Evolutionary conservation across 2,329 filamentous ascomycete genomes (phyloP).

Genomic region (Penicillium sp.): DNA sequence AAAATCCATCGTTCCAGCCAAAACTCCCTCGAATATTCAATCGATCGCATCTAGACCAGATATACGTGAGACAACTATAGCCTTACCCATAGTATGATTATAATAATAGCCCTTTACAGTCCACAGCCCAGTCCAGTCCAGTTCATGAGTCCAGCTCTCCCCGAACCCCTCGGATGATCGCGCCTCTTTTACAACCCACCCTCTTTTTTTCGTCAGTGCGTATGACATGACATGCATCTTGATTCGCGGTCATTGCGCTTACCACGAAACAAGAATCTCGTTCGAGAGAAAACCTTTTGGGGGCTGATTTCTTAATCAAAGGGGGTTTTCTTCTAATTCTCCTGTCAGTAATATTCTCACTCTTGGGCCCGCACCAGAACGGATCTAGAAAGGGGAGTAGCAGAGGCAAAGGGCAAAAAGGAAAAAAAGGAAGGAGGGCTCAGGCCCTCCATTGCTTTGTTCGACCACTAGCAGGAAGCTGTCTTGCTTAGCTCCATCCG

Average conservation of each 20-base stretch:
- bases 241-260: constrained; percentile 23
- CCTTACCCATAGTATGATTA: background rate
- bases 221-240: constrained; percentile 23
- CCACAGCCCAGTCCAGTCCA: too few species aligned
- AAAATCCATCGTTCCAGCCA: background rate
- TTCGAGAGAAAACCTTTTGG: background rate
- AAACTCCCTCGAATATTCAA: background rate
- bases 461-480: constrained; percentile 7
- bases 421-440: constrained; percentile 3
- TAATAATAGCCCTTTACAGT: background rate
- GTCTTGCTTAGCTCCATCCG: background rate
- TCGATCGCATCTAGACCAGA: constrained; percentile 4
- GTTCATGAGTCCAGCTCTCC: too few species aligned
- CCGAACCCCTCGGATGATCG: constrained; percentile 6
- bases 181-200: background rate
- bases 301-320: background rate
- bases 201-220: constrained; percentile 25
- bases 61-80: constrained; percentile 3
- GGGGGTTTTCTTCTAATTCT: background rate
- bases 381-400: background rate
- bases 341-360: background rate
- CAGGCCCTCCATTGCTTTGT: constrained; percentile 10
- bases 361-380: background rate
- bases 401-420: background rate
- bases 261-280: background rate